Evolutionary conservation across 2,329 filamentous ascomycete species (phyloP).

Genomic region (Trichoderma sp.): DNA sequence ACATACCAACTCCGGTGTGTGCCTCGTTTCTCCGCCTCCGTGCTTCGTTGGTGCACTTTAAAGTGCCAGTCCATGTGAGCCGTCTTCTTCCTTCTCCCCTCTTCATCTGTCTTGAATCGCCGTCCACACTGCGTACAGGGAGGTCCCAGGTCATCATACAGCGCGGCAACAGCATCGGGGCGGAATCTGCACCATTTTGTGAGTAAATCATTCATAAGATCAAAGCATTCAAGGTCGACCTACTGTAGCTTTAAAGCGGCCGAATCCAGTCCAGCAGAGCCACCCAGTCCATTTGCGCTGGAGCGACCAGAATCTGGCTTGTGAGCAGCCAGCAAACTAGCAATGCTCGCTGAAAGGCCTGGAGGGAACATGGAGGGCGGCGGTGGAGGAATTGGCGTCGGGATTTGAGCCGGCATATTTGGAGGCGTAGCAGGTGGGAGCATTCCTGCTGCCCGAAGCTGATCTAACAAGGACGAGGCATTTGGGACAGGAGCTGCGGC

Average conservation of each 20-base stretch:
- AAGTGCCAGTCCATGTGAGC: constrained; percentile 99
- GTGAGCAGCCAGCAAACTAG: constrained; percentile 36
- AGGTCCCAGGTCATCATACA: constrained; percentile 81
- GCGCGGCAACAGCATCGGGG: constrained; percentile 66
- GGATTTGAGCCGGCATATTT: constrained; percentile 36
- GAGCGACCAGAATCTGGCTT: constrained; percentile 26
- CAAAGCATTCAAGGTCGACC: constrained; percentile 32
- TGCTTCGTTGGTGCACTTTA: constrained; percentile 83
- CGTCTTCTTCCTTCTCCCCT: constrained; percentile 81
- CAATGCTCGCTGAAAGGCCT: constrained; percentile 37
- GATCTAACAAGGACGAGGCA: constrained; percentile 55
- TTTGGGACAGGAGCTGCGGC: not conserved
- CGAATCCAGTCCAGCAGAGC: constrained; percentile 62
- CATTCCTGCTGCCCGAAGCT: constrained; percentile 66
- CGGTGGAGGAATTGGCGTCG: constrained; percentile 16
- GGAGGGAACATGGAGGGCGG: constrained; percentile 31
- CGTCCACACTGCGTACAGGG: constrained; percentile 90
- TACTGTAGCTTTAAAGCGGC: constrained; percentile 70
- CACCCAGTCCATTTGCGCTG: constrained; percentile 40
- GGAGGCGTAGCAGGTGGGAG: constrained; percentile 49
- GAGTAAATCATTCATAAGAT: constrained; percentile 10
- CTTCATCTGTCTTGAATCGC: constrained; percentile 73
- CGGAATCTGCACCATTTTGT: constrained; percentile 55
- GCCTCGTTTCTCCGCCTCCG: constrained; percentile 79
- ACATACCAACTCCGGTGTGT: constrained; percentile 95